These are phyloP conservation scores for Narthecium ossifragum DNA, from an alignment of 106 monocot genomes.

Conservation along the genomic window DNA sequence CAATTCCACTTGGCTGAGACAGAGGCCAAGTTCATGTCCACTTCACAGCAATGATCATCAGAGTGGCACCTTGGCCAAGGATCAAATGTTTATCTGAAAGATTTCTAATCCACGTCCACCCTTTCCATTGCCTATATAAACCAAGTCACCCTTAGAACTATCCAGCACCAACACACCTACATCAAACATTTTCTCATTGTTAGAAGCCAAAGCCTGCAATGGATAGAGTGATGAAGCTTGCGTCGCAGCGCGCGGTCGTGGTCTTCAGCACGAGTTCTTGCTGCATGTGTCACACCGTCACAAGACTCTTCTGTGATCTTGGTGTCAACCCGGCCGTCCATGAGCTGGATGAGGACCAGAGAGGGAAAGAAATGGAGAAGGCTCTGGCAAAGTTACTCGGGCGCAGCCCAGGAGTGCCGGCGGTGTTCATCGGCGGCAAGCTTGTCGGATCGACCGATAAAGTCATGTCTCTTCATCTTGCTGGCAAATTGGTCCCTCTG, in stretches of 20 bases:
- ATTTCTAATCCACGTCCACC: too few species aligned
- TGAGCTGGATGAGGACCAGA: slow-evolving; percentile 27
- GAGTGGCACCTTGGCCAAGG: too few species aligned
- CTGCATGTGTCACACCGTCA: slow-evolving; percentile 39
- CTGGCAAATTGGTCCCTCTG: slow-evolving; percentile 25
- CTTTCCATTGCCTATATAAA: too few species aligned
- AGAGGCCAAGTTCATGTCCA: too few species aligned
- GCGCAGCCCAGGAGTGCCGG: slow-evolving; percentile 23
- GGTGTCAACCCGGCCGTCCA: slow-evolving; percentile 19
- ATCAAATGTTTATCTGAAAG: too few species aligned
- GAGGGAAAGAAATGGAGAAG: slow-evolving; percentile 28
- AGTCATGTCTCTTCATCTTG: slow-evolving; percentile 31
- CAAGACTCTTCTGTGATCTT: slow-evolving; percentile 21
- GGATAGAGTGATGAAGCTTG: slow-evolving; percentile 29
- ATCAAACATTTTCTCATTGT: too few species aligned
- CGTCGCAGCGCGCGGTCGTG: slow-evolving; percentile 29
- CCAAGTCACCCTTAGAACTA: too few species aligned
- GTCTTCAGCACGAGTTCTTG: slow-evolving; percentile 35
- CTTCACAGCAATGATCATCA: too few species aligned
- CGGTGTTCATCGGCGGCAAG: slow-evolving; percentile 36
- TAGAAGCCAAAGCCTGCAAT: too few species aligned
- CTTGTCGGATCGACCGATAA: slow-evolving; percentile 25
- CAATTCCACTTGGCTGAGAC: too few species aligned
- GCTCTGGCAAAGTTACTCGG: slow-evolving; percentile 23
- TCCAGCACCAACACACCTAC: too few species aligned